Evolutionary conservation across 208 protist genomes (phyloP).

Genomic region (Trichomonas vaginalis): DNA sequence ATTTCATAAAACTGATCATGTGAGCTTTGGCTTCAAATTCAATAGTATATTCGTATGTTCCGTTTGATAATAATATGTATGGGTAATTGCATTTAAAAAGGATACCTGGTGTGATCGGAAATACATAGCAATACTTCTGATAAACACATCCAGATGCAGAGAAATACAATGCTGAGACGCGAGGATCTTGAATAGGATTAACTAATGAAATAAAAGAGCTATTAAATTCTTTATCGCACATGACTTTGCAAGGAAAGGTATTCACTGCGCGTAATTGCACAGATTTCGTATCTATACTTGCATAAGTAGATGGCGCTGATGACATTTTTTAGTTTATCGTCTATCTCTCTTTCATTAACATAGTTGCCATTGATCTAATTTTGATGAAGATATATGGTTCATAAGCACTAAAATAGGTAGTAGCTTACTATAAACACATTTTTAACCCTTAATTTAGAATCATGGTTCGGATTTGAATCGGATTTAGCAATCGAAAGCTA

Average conservation of each 20-base stretch:
- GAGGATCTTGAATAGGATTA: not conserved
- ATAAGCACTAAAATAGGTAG: too few relatives aligned
- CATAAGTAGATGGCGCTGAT: not conserved
- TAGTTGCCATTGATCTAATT: too few relatives aligned
- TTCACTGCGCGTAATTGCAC: not conserved
- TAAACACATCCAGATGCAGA: not conserved
- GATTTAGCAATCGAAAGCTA: too few relatives aligned
- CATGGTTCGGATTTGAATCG: too few relatives aligned
- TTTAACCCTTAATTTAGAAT: too few relatives aligned
- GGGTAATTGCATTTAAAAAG: not conserved
- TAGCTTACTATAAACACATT: too few relatives aligned
- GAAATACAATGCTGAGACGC: not conserved
- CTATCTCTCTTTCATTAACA: too few relatives aligned
- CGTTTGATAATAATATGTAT: not conserved
- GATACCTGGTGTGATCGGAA: not conserved
- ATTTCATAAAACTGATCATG: not conserved
- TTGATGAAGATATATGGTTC: too few relatives aligned
- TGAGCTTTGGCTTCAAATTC: not conserved
- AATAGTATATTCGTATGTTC: not conserved
- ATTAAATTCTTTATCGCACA: not conserved
- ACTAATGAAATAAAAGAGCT: not conserved
- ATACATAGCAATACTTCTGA: not conserved
- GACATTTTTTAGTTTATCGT: not conserved
- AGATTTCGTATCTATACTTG: not conserved
- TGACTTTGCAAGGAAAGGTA: not conserved